Conservation (phyloP, 2,329 filamentous ascomycete genomes). For the Clathrospora elynae region DNA sequence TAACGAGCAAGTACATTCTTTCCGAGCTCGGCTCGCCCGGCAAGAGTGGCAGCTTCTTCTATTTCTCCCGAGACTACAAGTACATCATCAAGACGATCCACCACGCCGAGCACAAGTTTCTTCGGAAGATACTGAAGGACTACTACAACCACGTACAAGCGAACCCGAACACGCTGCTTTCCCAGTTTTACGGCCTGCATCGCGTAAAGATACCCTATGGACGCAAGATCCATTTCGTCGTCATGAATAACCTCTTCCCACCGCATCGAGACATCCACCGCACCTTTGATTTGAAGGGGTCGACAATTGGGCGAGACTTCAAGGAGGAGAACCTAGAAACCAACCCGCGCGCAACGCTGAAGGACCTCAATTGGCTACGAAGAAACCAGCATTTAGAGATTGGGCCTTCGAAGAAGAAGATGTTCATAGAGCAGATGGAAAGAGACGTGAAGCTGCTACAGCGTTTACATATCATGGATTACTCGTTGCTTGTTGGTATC, state of each 20-base stretch:
- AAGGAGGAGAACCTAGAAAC: slow-evolving; percentile 83
- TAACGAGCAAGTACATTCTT: slow-evolving; percentile 98
- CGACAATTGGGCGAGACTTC: slow-evolving; percentile 90
- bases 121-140: slow-evolving; percentile 81
- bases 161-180: slow-evolving; percentile 95
- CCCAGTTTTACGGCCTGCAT: slow-evolving; percentile 96
- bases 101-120: slow-evolving; percentile 87
- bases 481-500: slow-evolving; percentile 91
- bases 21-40: slow-evolving; percentile 96
- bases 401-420: slow-evolving; percentile 82
- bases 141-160: slow-evolving; percentile 92
- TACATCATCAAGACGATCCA: slow-evolving; percentile 99
- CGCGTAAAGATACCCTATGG: slow-evolving; percentile 98
- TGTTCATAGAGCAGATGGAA: slow-evolving; percentile 88
- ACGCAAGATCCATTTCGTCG: slow-evolving; percentile 97
- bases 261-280: slow-evolving; percentile 96
- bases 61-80: slow-evolving; percentile 99
- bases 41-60: slow-evolving; percentile 99
- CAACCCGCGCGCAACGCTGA: slow-evolving; percentile 90
- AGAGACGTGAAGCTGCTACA: slow-evolving; percentile 86
- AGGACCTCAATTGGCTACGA: slow-evolving; percentile 95
- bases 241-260: slow-evolving; percentile 99
- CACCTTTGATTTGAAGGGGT: slow-evolving; percentile 96
- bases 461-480: slow-evolving; percentile 95
- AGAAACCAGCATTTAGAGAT: slow-evolving; percentile 84